Evolutionary conservation across 2,329 filamentous ascomycete genomes (phyloP).

Genomic region (Ophiostoma pallidulum): DNA sequence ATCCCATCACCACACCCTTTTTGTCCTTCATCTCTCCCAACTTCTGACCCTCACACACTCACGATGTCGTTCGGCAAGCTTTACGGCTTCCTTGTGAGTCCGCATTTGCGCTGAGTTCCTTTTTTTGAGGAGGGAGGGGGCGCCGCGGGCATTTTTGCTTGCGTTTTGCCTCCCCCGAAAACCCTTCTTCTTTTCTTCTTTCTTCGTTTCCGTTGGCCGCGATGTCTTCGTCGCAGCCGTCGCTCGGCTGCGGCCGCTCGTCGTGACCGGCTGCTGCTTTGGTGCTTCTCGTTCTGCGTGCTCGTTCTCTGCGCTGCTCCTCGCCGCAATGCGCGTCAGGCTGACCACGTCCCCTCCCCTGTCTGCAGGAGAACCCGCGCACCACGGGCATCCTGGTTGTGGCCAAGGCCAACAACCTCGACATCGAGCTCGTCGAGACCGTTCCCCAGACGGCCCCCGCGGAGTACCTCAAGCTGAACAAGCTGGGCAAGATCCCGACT

Average conservation of each 20-base stretch:
- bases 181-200: too few relatives aligned
- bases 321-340: conserved; percentile 5
- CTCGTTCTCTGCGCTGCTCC: conserved; percentile 5
- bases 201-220: background rate
- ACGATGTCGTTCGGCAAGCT: conserved; percentile 97
- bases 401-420: conserved; percentile 94
- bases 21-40: conserved; percentile 17
- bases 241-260: too few relatives aligned
- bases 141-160: background rate
- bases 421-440: conserved; percentile 74
- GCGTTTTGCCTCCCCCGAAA: background rate
- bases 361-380: conserved; percentile 76
- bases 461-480: conserved; percentile 80
- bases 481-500: conserved; percentile 82
- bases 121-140: conserved; percentile 1
- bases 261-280: background rate
- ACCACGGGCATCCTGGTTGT: conserved; percentile 81
- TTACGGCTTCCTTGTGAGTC: conserved; percentile 70
- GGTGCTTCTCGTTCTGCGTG: conserved; percentile 10
- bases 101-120: conserved; percentile 6
- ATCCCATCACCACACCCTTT: conserved; percentile 17
- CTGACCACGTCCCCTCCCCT: conserved; percentile 14
- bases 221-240: background rate
- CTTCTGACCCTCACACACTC: conserved; percentile 29
- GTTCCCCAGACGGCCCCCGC: conserved; percentile 54